These are phyloP conservation scores for Xylaria venustula DNA, from an alignment of 495 filamentous ascomycete genomes.

Conservation along the genomic window DNA sequence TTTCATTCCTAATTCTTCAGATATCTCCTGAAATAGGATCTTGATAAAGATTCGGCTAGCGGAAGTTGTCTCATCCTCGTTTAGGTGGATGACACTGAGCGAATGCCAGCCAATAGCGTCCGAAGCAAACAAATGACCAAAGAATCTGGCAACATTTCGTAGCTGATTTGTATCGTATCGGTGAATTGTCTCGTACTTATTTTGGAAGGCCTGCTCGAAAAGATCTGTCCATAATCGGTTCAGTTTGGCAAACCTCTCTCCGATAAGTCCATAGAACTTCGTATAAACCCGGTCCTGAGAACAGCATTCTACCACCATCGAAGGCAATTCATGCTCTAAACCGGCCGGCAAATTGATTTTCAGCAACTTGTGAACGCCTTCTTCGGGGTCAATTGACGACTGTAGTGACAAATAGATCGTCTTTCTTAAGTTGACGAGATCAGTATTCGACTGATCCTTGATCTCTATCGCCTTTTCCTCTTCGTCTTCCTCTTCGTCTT, in stretches of 20 bases:
- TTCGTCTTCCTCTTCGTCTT: conserved; percentile 75
- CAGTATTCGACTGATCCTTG: conserved; percentile 94
- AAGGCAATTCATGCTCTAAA: conserved; percentile 83
- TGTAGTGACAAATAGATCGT: conserved; percentile 98
- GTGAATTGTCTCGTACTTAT: conserved; percentile 97
- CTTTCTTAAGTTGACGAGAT: conserved; percentile 87
- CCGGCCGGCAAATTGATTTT: conserved; percentile 86
- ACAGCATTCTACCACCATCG: conserved; percentile 96
- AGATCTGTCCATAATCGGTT: conserved; percentile 92
- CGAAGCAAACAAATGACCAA: conserved; percentile 82
- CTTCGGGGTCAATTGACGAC: conserved; percentile 91
- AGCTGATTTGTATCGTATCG: conserved; percentile 92
- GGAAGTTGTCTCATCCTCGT: conserved; percentile 94
- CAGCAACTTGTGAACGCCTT: conserved; percentile 93
- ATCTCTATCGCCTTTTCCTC: conserved; percentile 76
- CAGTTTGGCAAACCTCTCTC: conserved; percentile 91
- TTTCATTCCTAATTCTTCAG: conserved; percentile 79
- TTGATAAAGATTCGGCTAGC: conserved; percentile 97
- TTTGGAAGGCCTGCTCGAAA: conserved; percentile 82
- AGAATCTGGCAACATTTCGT: conserved; percentile 92
- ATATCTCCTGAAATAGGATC: conserved; percentile 91
- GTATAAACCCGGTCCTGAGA: conserved; percentile 93
- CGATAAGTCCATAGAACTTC: conserved; percentile 93
- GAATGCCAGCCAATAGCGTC: conserved; percentile 93
- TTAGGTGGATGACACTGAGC: conserved; percentile 78